phyloP scores from a whole-genome alignment of 2,329 filamentous ascomycete genomes.

The Alternaria postmessia region DNA sequence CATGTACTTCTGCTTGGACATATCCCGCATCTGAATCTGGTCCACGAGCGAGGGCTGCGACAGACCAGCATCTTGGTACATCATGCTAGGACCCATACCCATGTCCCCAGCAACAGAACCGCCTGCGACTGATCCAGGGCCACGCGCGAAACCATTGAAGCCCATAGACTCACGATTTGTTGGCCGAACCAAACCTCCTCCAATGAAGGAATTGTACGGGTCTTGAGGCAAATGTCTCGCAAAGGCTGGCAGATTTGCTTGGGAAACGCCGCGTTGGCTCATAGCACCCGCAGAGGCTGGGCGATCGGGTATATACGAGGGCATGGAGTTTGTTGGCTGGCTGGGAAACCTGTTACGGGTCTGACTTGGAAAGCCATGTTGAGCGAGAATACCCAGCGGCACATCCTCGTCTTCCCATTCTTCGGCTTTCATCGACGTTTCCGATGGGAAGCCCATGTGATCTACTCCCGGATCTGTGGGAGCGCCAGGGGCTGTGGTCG shows the following conservation, averaged over 20 bases:
- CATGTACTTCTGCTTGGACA: conserved; percentile 48
- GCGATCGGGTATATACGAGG: conserved; percentile 48
- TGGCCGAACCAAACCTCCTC: conserved; percentile 45
- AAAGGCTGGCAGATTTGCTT: conserved; percentile 43
- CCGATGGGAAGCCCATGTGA: conserved; percentile 45
- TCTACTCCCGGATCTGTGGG: conserved; percentile 28
- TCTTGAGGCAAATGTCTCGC: conserved; percentile 48
- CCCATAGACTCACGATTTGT: conserved; percentile 48
- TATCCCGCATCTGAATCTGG: conserved; percentile 49
- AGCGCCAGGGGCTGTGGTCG: conserved; percentile 40
- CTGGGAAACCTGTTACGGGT: conserved; percentile 35
- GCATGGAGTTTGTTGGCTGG: conserved; percentile 41
- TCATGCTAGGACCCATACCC: conserved; percentile 28
- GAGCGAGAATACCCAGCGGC: conserved; percentile 49
- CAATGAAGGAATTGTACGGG: conserved; percentile 44
- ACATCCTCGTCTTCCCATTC: conserved; percentile 51
- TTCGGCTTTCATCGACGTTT: conserved; percentile 46
- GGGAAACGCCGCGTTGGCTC: conserved; percentile 27
- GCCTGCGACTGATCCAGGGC: conserved; percentile 45
- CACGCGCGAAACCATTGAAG: conserved; percentile 46
- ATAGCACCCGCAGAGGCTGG: conserved; percentile 44
- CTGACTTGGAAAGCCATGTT: conserved; percentile 48
- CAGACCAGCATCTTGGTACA: conserved; percentile 44
- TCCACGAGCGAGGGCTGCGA: conserved; percentile 46
- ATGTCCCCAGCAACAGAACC: conserved; percentile 36